Percentiles rank a stretch among this genome's conserved stretches.
phyloP scores from a whole-genome alignment of 1,139 yeast genomes.

The Eremothecium coryli region DNA sequence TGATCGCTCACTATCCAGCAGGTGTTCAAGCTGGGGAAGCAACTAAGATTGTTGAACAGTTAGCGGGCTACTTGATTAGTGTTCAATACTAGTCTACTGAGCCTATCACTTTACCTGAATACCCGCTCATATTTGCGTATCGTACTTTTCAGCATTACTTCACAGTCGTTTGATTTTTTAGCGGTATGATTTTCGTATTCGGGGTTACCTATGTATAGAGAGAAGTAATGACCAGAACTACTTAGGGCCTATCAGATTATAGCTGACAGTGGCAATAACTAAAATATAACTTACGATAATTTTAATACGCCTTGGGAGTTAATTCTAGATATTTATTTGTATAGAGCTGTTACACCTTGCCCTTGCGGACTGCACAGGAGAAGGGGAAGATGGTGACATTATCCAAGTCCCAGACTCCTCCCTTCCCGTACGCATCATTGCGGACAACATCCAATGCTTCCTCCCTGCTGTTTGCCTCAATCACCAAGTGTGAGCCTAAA shows the following conservation, averaged over 20 bases:
- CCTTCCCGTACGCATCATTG: constrained; percentile 51
- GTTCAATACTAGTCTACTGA: constrained; percentile 52
- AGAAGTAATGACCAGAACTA: no score
- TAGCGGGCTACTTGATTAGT: constrained; percentile 87
- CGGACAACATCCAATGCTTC: constrained; percentile 56
- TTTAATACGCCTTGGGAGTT: no score
- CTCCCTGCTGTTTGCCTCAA: constrained; percentile 54
- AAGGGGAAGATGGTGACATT: constrained; percentile 52
- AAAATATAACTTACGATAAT: no score
- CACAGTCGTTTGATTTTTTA: neutral
- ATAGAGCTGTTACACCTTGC: constrained; percentile 29
- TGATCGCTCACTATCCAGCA: constrained; percentile 90
- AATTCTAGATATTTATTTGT: no score
- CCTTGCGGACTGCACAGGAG: constrained; percentile 39
- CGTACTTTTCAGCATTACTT: neutral
- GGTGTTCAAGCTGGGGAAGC: constrained; percentile 94
- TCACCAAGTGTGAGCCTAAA: constrained; percentile 61
- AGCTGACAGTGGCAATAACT: no score
- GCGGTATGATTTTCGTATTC: neutral
- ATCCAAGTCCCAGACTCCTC: constrained; percentile 71
- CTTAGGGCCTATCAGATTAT: no score
- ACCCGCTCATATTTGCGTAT: neutral
- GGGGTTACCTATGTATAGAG: neutral
- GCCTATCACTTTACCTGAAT: neutral
- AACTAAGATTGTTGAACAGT: constrained; percentile 83